Percentiles rank a stretch among this genome's conserved stretches.
Evolutionary conservation across 2,329 filamentous ascomycete species (phyloP).

Genomic region (Eurotiales sp.): DNA sequence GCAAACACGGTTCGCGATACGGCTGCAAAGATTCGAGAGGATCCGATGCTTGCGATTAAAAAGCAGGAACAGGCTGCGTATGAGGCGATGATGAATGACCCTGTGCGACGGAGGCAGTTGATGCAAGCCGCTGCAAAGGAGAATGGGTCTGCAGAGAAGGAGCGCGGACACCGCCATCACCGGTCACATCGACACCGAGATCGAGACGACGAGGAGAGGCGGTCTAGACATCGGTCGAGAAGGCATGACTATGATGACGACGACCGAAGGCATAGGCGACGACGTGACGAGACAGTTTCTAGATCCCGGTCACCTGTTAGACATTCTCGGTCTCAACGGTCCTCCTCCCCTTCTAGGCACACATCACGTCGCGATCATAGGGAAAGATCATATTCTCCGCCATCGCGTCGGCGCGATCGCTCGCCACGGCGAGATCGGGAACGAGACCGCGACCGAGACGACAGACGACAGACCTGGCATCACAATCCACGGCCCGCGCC

Average conservation of each 20-base stretch:
- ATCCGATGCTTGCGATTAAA: constrained; percentile 90
- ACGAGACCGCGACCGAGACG: constrained; percentile 23
- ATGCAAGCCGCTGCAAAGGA: constrained; percentile 50
- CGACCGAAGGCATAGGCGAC: constrained; percentile 31
- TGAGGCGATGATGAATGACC: constrained; percentile 51
- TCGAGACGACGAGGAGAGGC: constrained; percentile 19
- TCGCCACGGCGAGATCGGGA: constrained; percentile 28
- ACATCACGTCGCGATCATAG: constrained; percentile 15
- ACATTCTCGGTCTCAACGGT: constrained; percentile 29
- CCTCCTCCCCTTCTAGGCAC: constrained; percentile 29
- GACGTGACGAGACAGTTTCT: constrained; percentile 25
- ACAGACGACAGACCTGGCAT: constrained; percentile 27
- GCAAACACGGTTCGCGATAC: constrained; percentile 75
- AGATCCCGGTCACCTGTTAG: constrained; percentile 30
- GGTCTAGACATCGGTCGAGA: constrained; percentile 17
- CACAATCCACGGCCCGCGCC: constrained; percentile 22
- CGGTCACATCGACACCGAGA: constrained; percentile 26
- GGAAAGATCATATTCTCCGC: constrained; percentile 21
- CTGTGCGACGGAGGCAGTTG: constrained; percentile 50
- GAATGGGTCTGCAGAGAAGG: constrained; percentile 26
- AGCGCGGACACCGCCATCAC: constrained; percentile 48
- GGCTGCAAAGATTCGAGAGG: constrained; percentile 79
- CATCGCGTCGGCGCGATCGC: constrained; percentile 28
- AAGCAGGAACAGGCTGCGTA: constrained; percentile 81
- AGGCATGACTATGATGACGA: constrained; percentile 18